phyloP scores from a whole-genome alignment of 2,329 filamentous ascomycete species.

The Pleurostoma richardsiae region DNA sequence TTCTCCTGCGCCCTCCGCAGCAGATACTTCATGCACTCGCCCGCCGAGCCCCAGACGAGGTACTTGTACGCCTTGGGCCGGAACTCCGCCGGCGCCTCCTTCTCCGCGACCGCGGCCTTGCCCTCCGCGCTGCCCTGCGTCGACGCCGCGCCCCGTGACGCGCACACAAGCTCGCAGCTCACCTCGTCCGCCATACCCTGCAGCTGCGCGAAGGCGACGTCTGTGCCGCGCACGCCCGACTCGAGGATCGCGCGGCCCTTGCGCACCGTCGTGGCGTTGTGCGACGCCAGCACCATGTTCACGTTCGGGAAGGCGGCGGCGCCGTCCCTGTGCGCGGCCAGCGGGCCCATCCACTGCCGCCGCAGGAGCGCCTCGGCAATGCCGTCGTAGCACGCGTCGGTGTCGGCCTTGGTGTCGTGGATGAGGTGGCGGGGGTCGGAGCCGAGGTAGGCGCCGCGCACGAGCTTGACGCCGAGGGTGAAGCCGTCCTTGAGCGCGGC shows the following conservation, averaged over 20 bases:
- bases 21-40: conserved; percentile 84
- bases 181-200: conserved; percentile 97
- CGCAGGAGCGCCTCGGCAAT: conserved; percentile 64
- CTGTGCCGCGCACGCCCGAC: conserved; percentile 30
- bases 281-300: conserved; percentile 70
- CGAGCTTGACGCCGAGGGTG: conserved; percentile 68
- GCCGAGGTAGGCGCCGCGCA: conserved; percentile 69
- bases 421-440: conserved; percentile 67
- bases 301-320: conserved; percentile 48
- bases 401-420: conserved; percentile 66
- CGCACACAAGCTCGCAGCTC: conserved; percentile 54
- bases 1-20: conserved; percentile 70
- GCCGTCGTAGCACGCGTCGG: conserved; percentile 67
- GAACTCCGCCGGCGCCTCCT: conserved; percentile 3
- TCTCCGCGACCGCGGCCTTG: conserved; percentile 2
- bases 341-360: conserved; percentile 51
- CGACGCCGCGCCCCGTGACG: conserved; percentile 3
- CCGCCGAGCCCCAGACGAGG: conserved; percentile 63
- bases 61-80: conserved; percentile 55
- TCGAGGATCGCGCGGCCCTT: conserved; percentile 48
- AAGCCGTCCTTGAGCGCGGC: conserved; percentile 55
- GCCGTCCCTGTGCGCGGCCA: conserved; percentile 36
- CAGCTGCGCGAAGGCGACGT: conserved; percentile 68
- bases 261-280: conserved; percentile 71
- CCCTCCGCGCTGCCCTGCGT: background rate